A percentile compares a stretch with the other conserved stretches of the same genome.
phyloP scores from a whole-genome alignment of 495 filamentous ascomycete genomes.

The Echria macrotheca region DNA sequence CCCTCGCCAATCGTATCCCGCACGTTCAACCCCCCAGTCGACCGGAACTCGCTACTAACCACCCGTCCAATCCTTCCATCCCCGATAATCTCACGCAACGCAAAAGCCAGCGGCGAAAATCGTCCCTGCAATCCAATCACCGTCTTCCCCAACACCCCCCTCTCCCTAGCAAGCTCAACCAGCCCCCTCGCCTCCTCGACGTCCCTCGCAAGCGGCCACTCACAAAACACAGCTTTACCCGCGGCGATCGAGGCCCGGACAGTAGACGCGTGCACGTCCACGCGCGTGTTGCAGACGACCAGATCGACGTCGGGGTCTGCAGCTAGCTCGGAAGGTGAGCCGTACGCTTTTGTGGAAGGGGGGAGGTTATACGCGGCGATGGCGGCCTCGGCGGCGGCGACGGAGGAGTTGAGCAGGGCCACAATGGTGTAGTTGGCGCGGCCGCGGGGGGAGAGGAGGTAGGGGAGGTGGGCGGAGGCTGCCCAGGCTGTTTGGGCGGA shows the following conservation, averaged over 20 bases:
- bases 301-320: conserved; percentile 49
- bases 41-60: conserved; percentile 45
- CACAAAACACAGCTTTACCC: conserved; percentile 54
- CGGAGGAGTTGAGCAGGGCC: conserved; percentile 54
- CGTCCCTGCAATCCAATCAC: conserved; percentile 50
- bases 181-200: conserved; percentile 37
- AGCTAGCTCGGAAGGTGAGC: conserved; percentile 42
- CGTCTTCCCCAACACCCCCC: conserved; percentile 31
- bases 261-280: conserved; percentile 46
- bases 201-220: conserved; percentile 51
- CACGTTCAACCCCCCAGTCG: conserved; percentile 32
- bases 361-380: conserved; percentile 42
- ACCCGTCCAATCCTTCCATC: conserved; percentile 49
- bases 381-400: conserved; percentile 43
- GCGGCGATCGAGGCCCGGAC: conserved; percentile 41
- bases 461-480: conserved; percentile 50
- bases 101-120: conserved; percentile 36
- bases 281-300: conserved; percentile 50
- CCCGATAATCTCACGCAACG: conserved; percentile 43
- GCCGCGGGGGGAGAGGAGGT: conserved; percentile 39
- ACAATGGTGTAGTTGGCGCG: conserved; percentile 47
- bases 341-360: conserved; percentile 43
- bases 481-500: conserved; percentile 47
- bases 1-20: conserved; percentile 27
- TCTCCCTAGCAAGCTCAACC: conserved; percentile 27